phyloP scores from a whole-genome alignment of 129 eudicot genomes.

The Artemisia tridentata region DNA sequence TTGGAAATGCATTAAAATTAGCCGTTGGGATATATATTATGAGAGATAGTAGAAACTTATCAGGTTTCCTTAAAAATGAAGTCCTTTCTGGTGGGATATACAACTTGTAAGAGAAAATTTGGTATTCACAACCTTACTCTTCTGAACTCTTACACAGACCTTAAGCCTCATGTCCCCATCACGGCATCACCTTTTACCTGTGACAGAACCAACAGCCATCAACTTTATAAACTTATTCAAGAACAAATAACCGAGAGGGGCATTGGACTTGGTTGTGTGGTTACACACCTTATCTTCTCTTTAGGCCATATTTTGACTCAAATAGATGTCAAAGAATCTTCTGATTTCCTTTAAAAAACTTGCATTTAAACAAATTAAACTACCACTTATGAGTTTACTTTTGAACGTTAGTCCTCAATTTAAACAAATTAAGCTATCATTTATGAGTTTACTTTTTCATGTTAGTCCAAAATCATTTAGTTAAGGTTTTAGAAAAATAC shows the following conservation, averaged over 20 bases:
- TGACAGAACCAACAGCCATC: conserved; percentile 18
- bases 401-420: conserved; percentile 23
- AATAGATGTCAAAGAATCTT: conserved; percentile 61
- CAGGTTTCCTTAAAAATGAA: too few species aligned
- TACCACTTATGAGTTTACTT: conserved; percentile 17
- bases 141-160: conserved; percentile 97
- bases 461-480: not conserved
- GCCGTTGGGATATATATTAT: too few species aligned
- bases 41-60: too few species aligned
- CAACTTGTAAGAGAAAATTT: too few species aligned
- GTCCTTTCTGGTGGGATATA: too few species aligned
- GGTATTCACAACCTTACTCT: conserved; percentile 96
- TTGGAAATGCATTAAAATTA: too few species aligned
- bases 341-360: conserved; percentile 78
- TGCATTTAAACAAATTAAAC: conserved; percentile 22
- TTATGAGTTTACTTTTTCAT: conserved; percentile 16
- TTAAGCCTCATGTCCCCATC: conserved; percentile 91
- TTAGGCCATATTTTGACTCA: conserved; percentile 96
- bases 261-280: conserved; percentile 28
- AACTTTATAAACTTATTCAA: not conserved
- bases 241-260: conserved; percentile 1
- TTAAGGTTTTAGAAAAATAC: too few species aligned
- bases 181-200: conserved; percentile 94
- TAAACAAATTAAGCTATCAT: conserved; percentile 10
- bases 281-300: conserved; percentile 98